Base-by-base conservation (phyloP, 495 filamentous ascomycete species). In the Lepidopterella palustris region DNA sequence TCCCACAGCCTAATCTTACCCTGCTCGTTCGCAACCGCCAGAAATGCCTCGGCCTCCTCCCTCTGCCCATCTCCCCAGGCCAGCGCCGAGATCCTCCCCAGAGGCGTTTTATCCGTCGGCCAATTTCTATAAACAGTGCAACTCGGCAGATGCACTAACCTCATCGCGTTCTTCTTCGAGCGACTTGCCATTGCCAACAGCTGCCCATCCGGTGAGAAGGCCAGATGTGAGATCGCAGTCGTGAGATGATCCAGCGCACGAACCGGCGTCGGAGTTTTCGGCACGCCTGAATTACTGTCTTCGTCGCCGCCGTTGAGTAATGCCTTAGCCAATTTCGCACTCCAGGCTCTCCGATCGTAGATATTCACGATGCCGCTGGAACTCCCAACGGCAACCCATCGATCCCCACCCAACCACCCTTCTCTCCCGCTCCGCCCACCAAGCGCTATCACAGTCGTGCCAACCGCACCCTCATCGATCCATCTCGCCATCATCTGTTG, bases 41-140 rank as follows among this genome's bases (percentile, higher is more conserved):
- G 67, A 64, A 91, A 47, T 6, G 57, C 56, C 31, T 64, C 76
- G 65, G 87, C 81, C 28, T 82, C 86, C 53, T 76, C 73, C 39
- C 76, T 79, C 5, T 82, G 82, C n/a, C 61, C 66, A 10, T 48
- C 59, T 10, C 62, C 71, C 57, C 65, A 90, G 20, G 89, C 87
- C 47, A 96, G 83, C 1, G 84, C 80, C 3, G 87, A 88, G 53
- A 97, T 84, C 29, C 90, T 79, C 0, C 95, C 95, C 59, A 98
- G 69, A 9, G 95, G 92, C 55, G 93, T 98, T 71, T 85, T 82
- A 39, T 82, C 80, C 40, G 93, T 98, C 21, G 93, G 93, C 93
- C 93, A 98, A 73, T 98, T 97, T 66, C 83, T 83, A 78, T 93
- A 98, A 15, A 97, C 90, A 2, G 90, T 95, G 70, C 90, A 95